Evolutionary conservation across 352 stramenopile species (phyloP).

Genomic region (Aphanomyces euteiches): DNA sequence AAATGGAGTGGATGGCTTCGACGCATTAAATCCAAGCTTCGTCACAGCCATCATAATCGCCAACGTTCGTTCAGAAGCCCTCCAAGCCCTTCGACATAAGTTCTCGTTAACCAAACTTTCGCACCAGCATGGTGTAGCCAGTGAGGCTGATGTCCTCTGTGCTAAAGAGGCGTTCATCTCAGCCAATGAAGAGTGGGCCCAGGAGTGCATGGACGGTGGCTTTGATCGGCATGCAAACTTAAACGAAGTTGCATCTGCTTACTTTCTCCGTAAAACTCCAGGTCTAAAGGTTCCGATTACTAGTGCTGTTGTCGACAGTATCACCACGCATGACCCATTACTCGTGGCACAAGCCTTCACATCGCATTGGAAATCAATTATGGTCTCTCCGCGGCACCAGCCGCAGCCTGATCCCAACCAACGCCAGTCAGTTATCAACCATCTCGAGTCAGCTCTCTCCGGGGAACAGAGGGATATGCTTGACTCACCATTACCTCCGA

Average conservation of each 20-base stretch:
- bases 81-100: background rate
- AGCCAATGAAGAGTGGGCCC: background rate
- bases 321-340: no score
- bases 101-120: background rate
- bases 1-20: background rate
- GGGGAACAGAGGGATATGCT: background rate
- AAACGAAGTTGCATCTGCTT: no score
- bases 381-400: background rate
- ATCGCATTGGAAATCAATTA: slow-evolving; percentile 4
- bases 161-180: background rate
- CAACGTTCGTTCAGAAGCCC: background rate
- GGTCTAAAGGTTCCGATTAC: no score
- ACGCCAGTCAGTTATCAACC: background rate
- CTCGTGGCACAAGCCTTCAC: background rate
- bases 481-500: background rate
- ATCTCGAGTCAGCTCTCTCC: background rate
- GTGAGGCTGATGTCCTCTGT: background rate
- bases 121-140: background rate
- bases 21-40: background rate
- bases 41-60: background rate
- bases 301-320: no score
- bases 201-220: background rate
- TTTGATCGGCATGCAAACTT: background rate
- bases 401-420: background rate
- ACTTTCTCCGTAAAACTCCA: no score